Evolutionary conservation across 768 basidiomycete species (phyloP).

Genomic region (Kwoniella shandongensis): DNA sequence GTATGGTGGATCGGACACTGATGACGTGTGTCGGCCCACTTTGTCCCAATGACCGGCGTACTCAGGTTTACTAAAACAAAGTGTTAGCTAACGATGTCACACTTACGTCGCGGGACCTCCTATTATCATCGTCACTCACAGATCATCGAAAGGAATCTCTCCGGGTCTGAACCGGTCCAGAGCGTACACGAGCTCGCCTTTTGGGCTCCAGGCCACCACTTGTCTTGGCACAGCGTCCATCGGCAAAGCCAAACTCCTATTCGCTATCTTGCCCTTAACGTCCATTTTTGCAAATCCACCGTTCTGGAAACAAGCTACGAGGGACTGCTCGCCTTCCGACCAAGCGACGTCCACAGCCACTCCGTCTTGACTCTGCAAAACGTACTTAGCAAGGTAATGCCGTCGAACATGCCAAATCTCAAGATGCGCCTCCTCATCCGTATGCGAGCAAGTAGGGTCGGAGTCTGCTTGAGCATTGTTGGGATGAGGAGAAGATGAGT

Average conservation of each 20-base stretch:
- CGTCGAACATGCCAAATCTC: conserved; percentile 52
- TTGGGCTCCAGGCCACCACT: conserved; percentile 42
- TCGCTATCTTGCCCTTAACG: conserved; percentile 11
- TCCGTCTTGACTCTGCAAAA: conserved; percentile 35
- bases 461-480: not conserved
- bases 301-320: conserved; percentile 46
- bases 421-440: conserved; percentile 44
- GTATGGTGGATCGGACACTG: conserved; percentile 42
- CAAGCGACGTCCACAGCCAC: conserved; percentile 41
- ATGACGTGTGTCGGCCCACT: conserved; percentile 34
- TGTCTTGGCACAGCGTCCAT: conserved; percentile 47
- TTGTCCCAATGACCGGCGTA: conserved; percentile 43
- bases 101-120: not conserved
- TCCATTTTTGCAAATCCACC: conserved; percentile 46
- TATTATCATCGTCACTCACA: conserved; percentile 30
- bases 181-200: conserved; percentile 44
- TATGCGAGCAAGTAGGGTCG: not conserved
- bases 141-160: conserved; percentile 52
- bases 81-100: not conserved
- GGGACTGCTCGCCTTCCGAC: conserved; percentile 28
- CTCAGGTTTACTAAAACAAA: conserved; percentile 45
- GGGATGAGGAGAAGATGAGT: conserved; percentile 1
- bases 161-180: conserved; percentile 46
- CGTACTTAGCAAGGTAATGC: conserved; percentile 49
- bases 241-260: conserved; percentile 28